Conservation (phyloP, 2,329 filamentous ascomycete genomes). For the Diaporthe vaccinii region DNA sequence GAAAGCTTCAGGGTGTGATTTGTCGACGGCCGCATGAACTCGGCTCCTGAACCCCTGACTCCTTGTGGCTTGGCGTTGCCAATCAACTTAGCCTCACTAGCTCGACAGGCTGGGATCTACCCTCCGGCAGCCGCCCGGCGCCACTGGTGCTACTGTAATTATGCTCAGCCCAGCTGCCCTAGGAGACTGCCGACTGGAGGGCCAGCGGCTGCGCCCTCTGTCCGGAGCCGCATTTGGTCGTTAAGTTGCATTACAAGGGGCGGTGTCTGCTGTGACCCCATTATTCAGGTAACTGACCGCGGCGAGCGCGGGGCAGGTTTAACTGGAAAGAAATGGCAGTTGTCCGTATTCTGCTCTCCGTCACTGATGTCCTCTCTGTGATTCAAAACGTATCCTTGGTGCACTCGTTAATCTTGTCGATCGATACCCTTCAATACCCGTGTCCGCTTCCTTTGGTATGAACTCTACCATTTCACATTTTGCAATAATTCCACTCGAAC, state of each 20-base stretch:
- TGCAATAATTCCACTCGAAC: no score
- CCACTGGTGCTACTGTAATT: not conserved
- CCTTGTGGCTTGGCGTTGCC: conserved; percentile 21
- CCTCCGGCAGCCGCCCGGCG: conserved; percentile 4
- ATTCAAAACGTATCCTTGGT: no score
- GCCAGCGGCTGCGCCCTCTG: not conserved
- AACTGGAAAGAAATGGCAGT: not conserved
- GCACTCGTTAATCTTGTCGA: not conserved
- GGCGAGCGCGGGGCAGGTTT: not conserved
- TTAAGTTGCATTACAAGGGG: not conserved
- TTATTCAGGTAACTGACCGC: not conserved
- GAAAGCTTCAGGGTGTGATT: conserved; percentile 14
- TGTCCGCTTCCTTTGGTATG: not conserved
- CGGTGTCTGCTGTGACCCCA: not conserved
- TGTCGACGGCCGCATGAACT: not conserved
- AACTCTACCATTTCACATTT: not conserved
- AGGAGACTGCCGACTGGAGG: not conserved
- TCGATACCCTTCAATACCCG: not conserved
- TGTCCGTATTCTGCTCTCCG: not conserved
- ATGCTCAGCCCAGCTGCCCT: not conserved
- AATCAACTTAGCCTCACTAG: not conserved
- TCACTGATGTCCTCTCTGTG: not conserved
- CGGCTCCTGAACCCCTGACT: conserved; percentile 11
- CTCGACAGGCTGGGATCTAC: conserved; percentile 16
- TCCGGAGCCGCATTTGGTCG: not conserved